These are phyloP conservation scores for Ophiostoma sp. DNA, from an alignment of 2,329 filamentous ascomycete genomes.

Conservation along the genomic window DNA sequence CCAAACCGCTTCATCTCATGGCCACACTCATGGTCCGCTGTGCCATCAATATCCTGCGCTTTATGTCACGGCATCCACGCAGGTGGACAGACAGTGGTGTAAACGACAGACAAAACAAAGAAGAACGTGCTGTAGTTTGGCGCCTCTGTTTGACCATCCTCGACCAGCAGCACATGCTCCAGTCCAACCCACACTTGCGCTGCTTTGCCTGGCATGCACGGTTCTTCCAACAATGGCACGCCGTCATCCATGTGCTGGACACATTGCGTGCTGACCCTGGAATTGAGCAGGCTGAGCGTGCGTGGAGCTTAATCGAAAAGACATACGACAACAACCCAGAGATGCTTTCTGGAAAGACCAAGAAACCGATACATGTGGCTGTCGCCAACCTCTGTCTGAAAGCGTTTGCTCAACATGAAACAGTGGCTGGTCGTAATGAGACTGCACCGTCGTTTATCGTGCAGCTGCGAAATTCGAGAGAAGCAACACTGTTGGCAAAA, in stretches of 20 bases:
- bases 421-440: background rate
- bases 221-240: constrained; percentile 39
- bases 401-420: constrained; percentile 29
- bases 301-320: constrained; percentile 39
- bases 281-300: constrained; percentile 36
- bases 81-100: constrained; percentile 33
- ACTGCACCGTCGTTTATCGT: background rate
- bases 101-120: constrained; percentile 20
- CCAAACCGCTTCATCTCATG: constrained; percentile 32
- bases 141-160: constrained; percentile 35
- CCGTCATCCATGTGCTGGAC: constrained; percentile 40
- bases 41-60: constrained; percentile 32
- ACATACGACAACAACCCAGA: constrained; percentile 39
- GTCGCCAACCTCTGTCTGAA: constrained; percentile 39
- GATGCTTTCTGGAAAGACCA: constrained; percentile 32
- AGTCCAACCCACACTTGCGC: constrained; percentile 37
- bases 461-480: background rate
- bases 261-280: constrained; percentile 39
- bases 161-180: constrained; percentile 38
- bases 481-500: background rate
- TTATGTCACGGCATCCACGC: constrained; percentile 34
- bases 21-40: constrained; percentile 28
- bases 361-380: constrained; percentile 36
- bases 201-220: constrained; percentile 38
- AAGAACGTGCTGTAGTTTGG: constrained; percentile 38